Percentiles rank a stretch among this genome's conserved stretches.
Evolutionary conservation across 2,329 filamentous ascomycete species (phyloP).

Genomic region (Xylaria sp.): DNA sequence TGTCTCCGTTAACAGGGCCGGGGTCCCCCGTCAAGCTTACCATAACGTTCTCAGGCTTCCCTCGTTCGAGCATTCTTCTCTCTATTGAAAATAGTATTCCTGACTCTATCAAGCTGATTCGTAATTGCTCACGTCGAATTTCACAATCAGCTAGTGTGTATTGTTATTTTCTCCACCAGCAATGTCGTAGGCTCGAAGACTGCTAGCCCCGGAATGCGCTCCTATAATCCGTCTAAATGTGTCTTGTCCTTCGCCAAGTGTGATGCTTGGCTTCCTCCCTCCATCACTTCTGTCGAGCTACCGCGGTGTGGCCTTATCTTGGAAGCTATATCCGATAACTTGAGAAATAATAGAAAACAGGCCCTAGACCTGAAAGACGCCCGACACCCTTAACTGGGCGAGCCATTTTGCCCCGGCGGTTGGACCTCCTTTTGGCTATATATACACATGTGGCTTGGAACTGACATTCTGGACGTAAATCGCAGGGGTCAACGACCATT

Average conservation of each 20-base stretch:
- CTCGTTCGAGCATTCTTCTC: neutral
- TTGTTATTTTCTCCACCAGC: slow-evolving; percentile 4
- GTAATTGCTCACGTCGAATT: neutral
- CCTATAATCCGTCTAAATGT: slow-evolving; percentile 13
- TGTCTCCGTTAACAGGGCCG: slow-evolving; percentile 31
- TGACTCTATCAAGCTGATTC: slow-evolving; percentile 1
- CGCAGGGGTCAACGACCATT: neutral
- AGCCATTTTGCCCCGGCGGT: neutral
- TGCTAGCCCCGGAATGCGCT: slow-evolving; percentile 7
- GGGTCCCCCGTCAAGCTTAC: slow-evolving; percentile 20
- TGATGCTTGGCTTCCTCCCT: neutral
- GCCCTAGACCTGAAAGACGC: neutral
- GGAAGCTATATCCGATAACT: slow-evolving; percentile 30
- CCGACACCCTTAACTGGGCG: neutral
- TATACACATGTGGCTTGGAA: neutral
- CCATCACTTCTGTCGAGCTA: neutral
- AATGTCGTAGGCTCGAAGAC: slow-evolving; percentile 3
- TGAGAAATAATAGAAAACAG: slow-evolving; percentile 30
- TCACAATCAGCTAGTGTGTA: neutral
- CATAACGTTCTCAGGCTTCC: slow-evolving; percentile 7
- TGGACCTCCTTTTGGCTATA: neutral
- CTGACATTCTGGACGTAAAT: neutral
- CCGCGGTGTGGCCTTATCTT: neutral
- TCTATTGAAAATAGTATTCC: neutral
- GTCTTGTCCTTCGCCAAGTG: slow-evolving; percentile 11